Evolutionary conservation across 2,329 filamentous ascomycete genomes (phyloP), one percentile per base, ranked within the genome.

Genomic region (Nothophoma quercina): DNA sequence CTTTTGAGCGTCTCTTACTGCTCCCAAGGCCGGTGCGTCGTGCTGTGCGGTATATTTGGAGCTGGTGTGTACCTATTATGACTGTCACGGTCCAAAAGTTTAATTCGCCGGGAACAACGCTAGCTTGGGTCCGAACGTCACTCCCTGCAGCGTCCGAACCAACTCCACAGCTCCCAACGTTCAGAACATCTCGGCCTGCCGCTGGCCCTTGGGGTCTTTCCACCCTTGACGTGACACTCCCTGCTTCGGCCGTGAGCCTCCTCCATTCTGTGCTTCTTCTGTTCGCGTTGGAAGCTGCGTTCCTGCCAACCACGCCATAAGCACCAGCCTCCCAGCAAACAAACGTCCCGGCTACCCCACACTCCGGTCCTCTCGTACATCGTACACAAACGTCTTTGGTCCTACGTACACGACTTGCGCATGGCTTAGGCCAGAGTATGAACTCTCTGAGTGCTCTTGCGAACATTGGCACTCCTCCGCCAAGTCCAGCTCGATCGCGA

Each of bases 361-460:
- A 53, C 38, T 29, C 43, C 23, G 23, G 19, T 7, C 13, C 10
- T 16, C 23, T 30, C 23, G 15, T 35, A 33, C 42, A 26, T 28
- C 22, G 35, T 36, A 45, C 36, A 18, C 42, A 22, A 13, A 18
- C 36, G 21, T 16, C 32, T 12, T 21, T 19, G 21, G 15, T 26
- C 33, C n/a, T 39, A 26, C 50, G 6, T 32, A 16, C n/a, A 7
- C 26, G 6, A 18, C 19, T n/a, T 10, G 50, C 48, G 50, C 71
- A 81, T 82, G 79, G 77, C 78, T 72, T 69, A 62, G 63, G 68
- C 71, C 76, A 77, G 81, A 90, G 83, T 79, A 97, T 97, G 93
- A 97, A 97, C 87, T 96, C 93, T 69, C 83, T 96, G 81, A 96
- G 95, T 80, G 91, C 96, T 75, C 86, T 97, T 75, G 95, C 91